phyloP scores from a whole-genome alignment of 139 green algal genomes.

The Chlorella sp. region DNA sequence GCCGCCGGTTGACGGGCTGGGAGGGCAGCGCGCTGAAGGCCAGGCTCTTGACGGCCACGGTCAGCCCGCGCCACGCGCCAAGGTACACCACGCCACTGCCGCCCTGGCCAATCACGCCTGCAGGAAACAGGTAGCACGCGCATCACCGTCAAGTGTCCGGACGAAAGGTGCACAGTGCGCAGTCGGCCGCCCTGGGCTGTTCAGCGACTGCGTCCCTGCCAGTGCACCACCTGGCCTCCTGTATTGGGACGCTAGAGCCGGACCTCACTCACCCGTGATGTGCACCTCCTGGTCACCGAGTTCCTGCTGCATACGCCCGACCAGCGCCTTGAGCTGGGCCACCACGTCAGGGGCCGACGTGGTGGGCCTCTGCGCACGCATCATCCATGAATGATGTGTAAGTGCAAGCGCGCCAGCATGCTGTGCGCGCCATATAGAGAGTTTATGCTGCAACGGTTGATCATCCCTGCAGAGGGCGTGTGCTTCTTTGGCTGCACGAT shows the following conservation, averaged over 20 bases:
- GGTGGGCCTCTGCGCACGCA: background rate
- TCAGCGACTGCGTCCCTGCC: background rate
- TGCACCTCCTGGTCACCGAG: background rate
- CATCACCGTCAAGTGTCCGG: background rate
- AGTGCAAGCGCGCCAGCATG: too few relatives aligned
- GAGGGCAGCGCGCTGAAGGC: conserved; percentile 14
- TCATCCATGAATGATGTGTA: too few relatives aligned
- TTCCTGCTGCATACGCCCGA: background rate
- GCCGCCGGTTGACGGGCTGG: conserved; percentile 8
- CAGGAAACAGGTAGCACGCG: background rate
- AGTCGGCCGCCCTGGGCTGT: background rate
- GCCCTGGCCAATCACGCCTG: conserved; percentile 6
- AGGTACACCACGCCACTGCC: conserved; percentile 4
- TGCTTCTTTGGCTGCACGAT: too few relatives aligned
- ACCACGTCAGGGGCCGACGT: background rate
- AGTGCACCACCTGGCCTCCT: too few relatives aligned
- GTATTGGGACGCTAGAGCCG: too few relatives aligned
- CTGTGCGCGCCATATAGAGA: too few relatives aligned
- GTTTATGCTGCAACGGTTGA: too few relatives aligned
- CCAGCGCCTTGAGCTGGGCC: conserved; percentile 2
- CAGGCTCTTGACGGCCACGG: conserved; percentile 30
- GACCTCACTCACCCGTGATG: conserved; percentile 1
- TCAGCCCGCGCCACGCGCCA: conserved; percentile 19
- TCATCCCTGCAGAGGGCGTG: too few relatives aligned
- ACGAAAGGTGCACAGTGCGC: background rate